Evolutionary conservation across 1,284 basidiomycete genomes (phyloP).

Genomic region (Tilletia horrida): DNA sequence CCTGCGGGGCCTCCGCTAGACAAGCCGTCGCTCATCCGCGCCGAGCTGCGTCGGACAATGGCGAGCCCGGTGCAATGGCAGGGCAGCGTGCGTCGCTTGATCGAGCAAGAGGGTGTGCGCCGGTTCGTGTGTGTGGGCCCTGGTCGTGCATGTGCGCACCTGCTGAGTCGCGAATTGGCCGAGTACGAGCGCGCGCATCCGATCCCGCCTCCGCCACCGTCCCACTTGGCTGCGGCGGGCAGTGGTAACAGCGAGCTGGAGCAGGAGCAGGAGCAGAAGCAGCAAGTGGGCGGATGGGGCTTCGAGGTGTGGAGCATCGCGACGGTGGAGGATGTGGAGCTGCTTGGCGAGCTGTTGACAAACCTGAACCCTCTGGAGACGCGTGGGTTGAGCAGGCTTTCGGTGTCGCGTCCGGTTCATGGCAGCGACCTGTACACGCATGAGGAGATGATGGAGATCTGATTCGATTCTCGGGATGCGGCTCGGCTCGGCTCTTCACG

Average conservation of each 20-base stretch:
- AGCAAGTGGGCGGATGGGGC: constrained; percentile 16
- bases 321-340: constrained; percentile 43
- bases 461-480: neutral
- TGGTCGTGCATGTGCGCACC: constrained; percentile 48
- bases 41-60: constrained; percentile 39
- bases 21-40: constrained; percentile 30
- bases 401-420: constrained; percentile 3
- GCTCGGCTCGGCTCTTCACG: too few relatives aligned
- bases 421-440: constrained; percentile 13
- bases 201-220: constrained; percentile 30
- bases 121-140: constrained; percentile 52
- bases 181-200: constrained; percentile 12
- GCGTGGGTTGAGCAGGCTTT: constrained; percentile 8
- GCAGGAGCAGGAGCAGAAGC: neutral
- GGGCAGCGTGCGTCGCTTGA: constrained; percentile 37
- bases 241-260: constrained; percentile 17
- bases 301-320: constrained; percentile 49
- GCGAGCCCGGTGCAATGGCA: constrained; percentile 45
- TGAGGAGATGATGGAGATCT: constrained; percentile 16
- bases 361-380: constrained; percentile 1
- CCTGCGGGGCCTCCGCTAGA: constrained; percentile 26
- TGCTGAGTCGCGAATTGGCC: constrained; percentile 51
- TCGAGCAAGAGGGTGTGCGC: constrained; percentile 41
- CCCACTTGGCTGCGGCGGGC: constrained; percentile 1
- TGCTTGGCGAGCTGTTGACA: constrained; percentile 27